phyloP scores from a whole-genome alignment of 2,329 filamentous ascomycete genomes.

The Calonectria hongkongensis region DNA sequence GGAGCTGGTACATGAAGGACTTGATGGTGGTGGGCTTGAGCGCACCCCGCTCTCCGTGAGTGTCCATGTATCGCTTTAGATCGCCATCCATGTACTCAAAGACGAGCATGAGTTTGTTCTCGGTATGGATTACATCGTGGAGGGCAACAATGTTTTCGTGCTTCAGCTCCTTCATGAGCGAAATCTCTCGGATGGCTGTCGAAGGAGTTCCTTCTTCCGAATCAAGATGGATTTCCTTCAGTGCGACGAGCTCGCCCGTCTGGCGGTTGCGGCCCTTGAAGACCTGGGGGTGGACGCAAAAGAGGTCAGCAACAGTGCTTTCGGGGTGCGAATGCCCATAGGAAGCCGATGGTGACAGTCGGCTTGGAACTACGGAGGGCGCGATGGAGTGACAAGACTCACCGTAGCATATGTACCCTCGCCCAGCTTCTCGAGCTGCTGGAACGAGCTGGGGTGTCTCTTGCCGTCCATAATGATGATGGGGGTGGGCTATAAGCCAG shows the following conservation, averaged over 20 bases:
- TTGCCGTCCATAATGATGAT: slow-evolving; percentile 86
- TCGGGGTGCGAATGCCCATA: neutral
- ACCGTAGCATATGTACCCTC: slow-evolving; percentile 99
- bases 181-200: slow-evolving; percentile 98
- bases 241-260: slow-evolving; percentile 95
- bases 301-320: slow-evolving; percentile 40
- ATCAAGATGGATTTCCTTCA: slow-evolving; percentile 99
- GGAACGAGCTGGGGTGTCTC: slow-evolving; percentile 95
- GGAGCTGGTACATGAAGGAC: slow-evolving; percentile 98
- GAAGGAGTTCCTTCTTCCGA: slow-evolving; percentile 98
- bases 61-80: slow-evolving; percentile 99
- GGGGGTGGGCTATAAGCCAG: slow-evolving; percentile 18
- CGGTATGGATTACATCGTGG: slow-evolving; percentile 99
- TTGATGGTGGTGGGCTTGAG: slow-evolving; percentile 95
- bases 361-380: neutral
- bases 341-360: neutral
- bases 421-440: slow-evolving; percentile 98
- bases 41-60: slow-evolving; percentile 89
- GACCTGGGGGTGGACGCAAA: slow-evolving; percentile 74
- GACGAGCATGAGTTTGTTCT: slow-evolving; percentile 99
- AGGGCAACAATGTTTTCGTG: slow-evolving; percentile 98
- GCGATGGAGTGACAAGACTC: slow-evolving; percentile 58
- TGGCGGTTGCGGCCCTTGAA: slow-evolving; percentile 99
- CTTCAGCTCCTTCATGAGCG: slow-evolving; percentile 99
- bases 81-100: slow-evolving; percentile 99